phyloP scores from a whole-genome alignment of 2,329 filamentous ascomycete species.

The Lomentospora prolificans region DNA sequence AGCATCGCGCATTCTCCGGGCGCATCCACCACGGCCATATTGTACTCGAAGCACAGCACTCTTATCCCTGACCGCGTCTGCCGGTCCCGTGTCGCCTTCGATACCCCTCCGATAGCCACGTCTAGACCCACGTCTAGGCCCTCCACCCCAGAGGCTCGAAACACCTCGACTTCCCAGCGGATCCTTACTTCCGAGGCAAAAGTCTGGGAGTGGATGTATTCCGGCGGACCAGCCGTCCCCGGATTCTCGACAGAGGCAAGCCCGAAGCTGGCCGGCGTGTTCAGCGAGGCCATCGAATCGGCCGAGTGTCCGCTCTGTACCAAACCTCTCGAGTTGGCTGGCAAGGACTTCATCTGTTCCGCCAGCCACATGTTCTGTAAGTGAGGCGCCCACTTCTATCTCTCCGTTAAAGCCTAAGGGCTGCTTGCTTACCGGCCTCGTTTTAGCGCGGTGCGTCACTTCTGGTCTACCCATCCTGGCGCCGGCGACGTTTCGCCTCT shows the following conservation, averaged over 20 bases:
- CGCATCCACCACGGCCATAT: conserved; percentile 38
- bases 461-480: conserved; percentile 44
- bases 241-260: conserved; percentile 23
- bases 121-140: too few species aligned
- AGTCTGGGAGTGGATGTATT: conserved; percentile 52
- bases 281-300: background rate
- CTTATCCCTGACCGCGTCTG: conserved; percentile 35
- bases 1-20: conserved; percentile 42
- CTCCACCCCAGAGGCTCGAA: too few species aligned
- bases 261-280: conserved; percentile 2
- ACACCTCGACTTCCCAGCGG: conserved; percentile 4
- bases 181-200: conserved; percentile 42
- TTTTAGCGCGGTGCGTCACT: conserved; percentile 39
- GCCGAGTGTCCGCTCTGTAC: conserved; percentile 26
- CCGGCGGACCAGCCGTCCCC: conserved; percentile 34
- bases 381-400: conserved; percentile 10
- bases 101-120: background rate
- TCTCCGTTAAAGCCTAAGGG: background rate
- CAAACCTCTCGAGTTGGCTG: conserved; percentile 20
- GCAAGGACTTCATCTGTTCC: conserved; percentile 26
- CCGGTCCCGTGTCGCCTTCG: conserved; percentile 27
- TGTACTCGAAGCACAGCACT: conserved; percentile 39
- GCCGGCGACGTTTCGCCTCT: conserved; percentile 43
- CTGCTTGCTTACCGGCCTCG: background rate
- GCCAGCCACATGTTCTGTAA: conserved; percentile 31